These are phyloP conservation scores for Myxozyma neglecta DNA, from an alignment of 805 yeast genomes.

Conservation along the genomic window DNA sequence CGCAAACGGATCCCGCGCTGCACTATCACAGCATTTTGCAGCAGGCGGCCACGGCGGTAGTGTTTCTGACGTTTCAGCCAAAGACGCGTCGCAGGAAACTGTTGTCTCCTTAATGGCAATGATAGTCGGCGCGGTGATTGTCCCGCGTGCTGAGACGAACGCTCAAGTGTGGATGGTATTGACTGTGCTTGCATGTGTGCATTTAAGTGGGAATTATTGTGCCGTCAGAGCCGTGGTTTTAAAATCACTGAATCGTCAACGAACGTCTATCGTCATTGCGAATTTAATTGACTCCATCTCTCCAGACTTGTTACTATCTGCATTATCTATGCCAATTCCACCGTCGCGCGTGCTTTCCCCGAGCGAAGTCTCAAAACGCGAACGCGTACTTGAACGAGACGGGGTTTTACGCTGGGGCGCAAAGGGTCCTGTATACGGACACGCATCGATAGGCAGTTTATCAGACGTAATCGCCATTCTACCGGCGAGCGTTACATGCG, in stretches of 20 bases:
- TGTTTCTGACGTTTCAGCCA: constrained; percentile 43
- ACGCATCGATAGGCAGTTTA: constrained; percentile 35
- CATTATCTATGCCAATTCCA: constrained; percentile 10
- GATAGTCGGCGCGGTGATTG: constrained; percentile 28
- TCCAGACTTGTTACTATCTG: constrained; percentile 22
- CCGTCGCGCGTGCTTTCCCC: constrained; percentile 36
- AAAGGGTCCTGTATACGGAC: constrained; percentile 34
- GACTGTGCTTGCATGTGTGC: constrained; percentile 35
- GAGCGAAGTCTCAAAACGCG: constrained; percentile 31
- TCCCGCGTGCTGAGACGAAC: background rate
- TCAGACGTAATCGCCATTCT: constrained; percentile 26
- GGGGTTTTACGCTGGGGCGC: constrained; percentile 37
- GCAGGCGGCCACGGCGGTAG: constrained; percentile 38
- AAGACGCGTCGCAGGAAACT: constrained; percentile 44
- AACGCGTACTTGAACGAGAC: constrained; percentile 38
- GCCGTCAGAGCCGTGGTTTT: constrained; percentile 41
- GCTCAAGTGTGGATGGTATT: constrained; percentile 37
- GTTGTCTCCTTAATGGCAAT: constrained; percentile 42
- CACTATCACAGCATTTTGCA: constrained; percentile 43
- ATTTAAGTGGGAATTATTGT: constrained; percentile 40
- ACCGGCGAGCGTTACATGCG: constrained; percentile 18
- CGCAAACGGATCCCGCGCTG: constrained; percentile 44
- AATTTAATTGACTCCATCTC: constrained; percentile 21
- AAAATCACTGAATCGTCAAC: constrained; percentile 39
- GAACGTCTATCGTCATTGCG: constrained; percentile 39